Base-by-base conservation (phyloP, 768 basidiomycete genomes). In the Rhizopogon vesiculosus region DNA sequence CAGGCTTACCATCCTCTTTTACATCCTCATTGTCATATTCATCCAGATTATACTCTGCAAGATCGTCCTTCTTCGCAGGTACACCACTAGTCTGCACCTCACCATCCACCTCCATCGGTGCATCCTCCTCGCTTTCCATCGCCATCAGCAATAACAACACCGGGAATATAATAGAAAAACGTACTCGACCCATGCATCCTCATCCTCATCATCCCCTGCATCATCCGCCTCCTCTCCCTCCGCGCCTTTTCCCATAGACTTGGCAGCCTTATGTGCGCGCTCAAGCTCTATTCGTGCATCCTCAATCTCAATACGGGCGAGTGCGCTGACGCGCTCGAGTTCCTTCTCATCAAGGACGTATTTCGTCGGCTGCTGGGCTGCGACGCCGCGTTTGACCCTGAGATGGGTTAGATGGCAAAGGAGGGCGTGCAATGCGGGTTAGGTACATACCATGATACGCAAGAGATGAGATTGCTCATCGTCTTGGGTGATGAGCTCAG, bases 331-430 rank as follows among this genome's bases (percentile, higher is more conserved):
- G 25, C 97, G 84, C 65, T 89, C 84, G 12, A 98, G 78, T 71
- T 99, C 97, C 51, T 82, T 74, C 65, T 95, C 91, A 65, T 97
- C 93, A 31, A 98, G 84, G 51, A 89, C 79, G 70, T 98, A 98
- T 75, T 90, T 93, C 65, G 76, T 72, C 2, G 97, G 96, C 61
- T 93, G 80, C 45, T 78, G 79, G 3, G 78, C 75, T 3, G 95
- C 76, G 16, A 85, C 82, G 8, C 97, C 95, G 52, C 89, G 81
- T 59, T 84, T 84, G 28, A 97, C 88, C 93, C 84, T 85, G 33
- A 4, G 15, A 56, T 58, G 55, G 16, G 48, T 40, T 56, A 39
- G 41, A 59, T 56, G 52, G 19, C 12, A 41, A 15, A 9, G 18
- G 10, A 3, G 16, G 7, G 15, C 43, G 40, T 31, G 0, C 7